Percentiles rank a stretch among this genome's conserved stretches.
Evolutionary conservation across 1,284 basidiomycete species (phyloP).

Genomic region (Pascua sp.): DNA sequence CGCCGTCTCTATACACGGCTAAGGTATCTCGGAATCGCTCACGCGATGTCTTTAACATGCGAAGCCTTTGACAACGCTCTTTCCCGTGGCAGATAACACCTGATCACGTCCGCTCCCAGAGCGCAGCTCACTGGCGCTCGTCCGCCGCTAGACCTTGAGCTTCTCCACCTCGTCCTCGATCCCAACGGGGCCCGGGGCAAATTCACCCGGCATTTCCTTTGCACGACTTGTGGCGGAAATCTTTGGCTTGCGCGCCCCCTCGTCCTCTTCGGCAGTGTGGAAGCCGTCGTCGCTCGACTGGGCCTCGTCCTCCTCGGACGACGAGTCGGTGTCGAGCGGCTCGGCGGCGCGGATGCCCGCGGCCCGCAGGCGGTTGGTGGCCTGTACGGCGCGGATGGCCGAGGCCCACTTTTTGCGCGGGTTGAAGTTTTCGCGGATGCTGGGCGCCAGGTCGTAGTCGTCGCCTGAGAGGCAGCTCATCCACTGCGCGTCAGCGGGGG

Average conservation of each 20-base stretch:
- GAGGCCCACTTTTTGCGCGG: slow-evolving; percentile 34
- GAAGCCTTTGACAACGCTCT: no score
- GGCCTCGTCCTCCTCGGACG: background rate
- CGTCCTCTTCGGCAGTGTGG: slow-evolving; percentile 3
- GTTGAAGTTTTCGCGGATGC: slow-evolving; percentile 64
- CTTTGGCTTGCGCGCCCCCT: background rate
- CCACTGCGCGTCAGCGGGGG: slow-evolving; percentile 29
- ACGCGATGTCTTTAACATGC: no score
- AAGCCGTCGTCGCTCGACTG: background rate
- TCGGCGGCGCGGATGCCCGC: background rate
- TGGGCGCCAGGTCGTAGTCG: slow-evolving; percentile 66
- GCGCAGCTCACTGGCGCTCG: no score
- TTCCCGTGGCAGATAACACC: no score
- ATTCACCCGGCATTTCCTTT: no score
- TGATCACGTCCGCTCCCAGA: no score
- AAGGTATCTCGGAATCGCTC: no score
- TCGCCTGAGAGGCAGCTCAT: slow-evolving; percentile 39
- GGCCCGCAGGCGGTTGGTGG: slow-evolving; percentile 7
- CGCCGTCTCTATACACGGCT: no score
- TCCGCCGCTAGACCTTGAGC: no score
- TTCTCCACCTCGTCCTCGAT: no score
- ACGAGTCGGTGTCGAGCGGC: background rate
- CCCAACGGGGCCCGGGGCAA: no score
- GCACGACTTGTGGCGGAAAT: no score
- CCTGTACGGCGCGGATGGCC: slow-evolving; percentile 26